Conservation (phyloP, 2,329 filamentous ascomycete genomes). For the Verticillium dahliae region DNA sequence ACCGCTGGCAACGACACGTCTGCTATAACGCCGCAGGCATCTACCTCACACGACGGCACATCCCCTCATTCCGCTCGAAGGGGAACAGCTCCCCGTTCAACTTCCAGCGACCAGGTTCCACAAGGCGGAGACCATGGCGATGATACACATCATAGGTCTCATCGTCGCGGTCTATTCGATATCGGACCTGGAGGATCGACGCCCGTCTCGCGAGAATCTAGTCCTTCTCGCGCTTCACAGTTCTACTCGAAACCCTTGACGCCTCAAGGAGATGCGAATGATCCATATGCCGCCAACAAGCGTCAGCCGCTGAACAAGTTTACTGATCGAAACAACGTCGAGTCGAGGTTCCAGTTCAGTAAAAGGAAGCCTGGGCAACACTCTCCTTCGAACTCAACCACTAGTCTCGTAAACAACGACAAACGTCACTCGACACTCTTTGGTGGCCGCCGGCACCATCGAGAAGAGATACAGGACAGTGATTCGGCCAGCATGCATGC, state of each 20-base stretch:
- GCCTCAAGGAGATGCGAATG: conserved; percentile 71
- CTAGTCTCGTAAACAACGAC: conserved; percentile 43
- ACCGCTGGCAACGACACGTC: not conserved
- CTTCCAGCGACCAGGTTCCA: conserved; percentile 33
- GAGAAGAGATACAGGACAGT: conserved; percentile 38
- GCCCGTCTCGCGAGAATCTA: conserved; percentile 54
- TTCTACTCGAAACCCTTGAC: conserved; percentile 70
- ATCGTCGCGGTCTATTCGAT: conserved; percentile 50
- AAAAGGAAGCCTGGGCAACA: conserved; percentile 58
- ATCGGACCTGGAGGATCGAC: conserved; percentile 43
- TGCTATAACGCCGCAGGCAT: conserved; percentile 61
- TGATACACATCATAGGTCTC: conserved; percentile 27
- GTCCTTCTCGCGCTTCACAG: conserved; percentile 57
- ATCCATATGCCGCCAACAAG: conserved; percentile 80
- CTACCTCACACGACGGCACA: conserved; percentile 45
- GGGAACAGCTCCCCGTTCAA: conserved; percentile 32
- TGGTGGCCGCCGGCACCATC: conserved; percentile 26
- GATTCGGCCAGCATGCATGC: conserved; percentile 39
- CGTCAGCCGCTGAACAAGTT: conserved; percentile 64
- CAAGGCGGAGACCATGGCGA: conserved; percentile 32
- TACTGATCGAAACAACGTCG: conserved; percentile 56
- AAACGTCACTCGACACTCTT: conserved; percentile 45
- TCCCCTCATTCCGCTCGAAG: conserved; percentile 33
- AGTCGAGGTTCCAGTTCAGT: conserved; percentile 80
- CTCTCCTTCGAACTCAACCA: conserved; percentile 46